phyloP scores from a whole-genome alignment of 352 stramenopile genomes.

The Phytophthora cajani region DNA sequence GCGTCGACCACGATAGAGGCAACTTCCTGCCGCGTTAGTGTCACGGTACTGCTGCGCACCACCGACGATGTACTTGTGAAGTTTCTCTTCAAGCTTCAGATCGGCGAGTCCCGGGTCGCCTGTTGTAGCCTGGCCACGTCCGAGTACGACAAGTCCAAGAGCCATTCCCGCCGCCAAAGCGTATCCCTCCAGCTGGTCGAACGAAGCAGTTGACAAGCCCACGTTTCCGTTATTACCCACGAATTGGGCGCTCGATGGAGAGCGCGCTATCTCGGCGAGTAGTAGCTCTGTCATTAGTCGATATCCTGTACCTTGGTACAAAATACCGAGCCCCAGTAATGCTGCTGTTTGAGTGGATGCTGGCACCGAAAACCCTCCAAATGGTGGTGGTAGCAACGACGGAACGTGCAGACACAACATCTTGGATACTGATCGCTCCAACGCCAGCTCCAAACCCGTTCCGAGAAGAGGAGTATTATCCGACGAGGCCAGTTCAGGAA shows the following conservation, averaged over 20 bases:
- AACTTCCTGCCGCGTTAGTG: constrained; percentile 55
- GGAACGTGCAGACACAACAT: constrained; percentile 99
- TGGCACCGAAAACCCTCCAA: constrained; percentile 96
- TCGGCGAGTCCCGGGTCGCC: constrained; percentile 93
- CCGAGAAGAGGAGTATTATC: constrained; percentile 48
- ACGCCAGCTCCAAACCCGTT: constrained; percentile 59
- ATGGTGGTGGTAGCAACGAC: constrained; percentile 93
- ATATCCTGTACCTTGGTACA: constrained; percentile 96
- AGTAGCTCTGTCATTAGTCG: constrained; percentile 98
- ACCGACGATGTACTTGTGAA: constrained; percentile 96
- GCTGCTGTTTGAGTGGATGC: constrained; percentile 95
- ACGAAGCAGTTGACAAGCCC: constrained; percentile 56
- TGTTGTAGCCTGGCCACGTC: constrained; percentile 66
- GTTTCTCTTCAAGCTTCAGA: constrained; percentile 96
- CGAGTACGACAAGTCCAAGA: constrained; percentile 96
- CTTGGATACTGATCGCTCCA: constrained; percentile 94
- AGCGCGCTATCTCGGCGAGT: constrained; percentile 95
- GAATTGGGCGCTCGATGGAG: constrained; percentile 78
- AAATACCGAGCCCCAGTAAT: constrained; percentile 94
- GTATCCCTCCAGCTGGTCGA: constrained; percentile 95
- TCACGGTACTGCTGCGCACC: constrained; percentile 62
- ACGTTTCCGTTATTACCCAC: constrained; percentile 50
- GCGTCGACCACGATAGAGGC: constrained; percentile 73
- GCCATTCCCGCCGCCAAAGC: constrained; percentile 92
- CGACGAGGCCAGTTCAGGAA: constrained; percentile 32